Evolutionary conservation across 768 basidiomycete species (phyloP), one percentile per base, ranked within the genome.

Genomic region (Jaapia argillacea): DNA sequence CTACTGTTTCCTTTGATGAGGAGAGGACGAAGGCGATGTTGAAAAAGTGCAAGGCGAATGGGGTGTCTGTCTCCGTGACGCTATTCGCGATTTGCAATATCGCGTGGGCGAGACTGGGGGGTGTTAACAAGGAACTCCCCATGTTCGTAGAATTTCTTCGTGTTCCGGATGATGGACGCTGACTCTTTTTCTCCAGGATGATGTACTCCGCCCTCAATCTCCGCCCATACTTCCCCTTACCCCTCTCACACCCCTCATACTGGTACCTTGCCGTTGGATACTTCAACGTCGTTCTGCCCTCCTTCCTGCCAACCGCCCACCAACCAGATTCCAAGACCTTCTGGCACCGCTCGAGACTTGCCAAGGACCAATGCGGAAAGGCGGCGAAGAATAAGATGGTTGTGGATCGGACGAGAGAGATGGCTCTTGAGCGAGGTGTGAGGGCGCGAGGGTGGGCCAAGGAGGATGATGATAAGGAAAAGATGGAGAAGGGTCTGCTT

Each of bases 181-280:
- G 39, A 36, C 43, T 24, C 4, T 43, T 33, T 16, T 22, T 37
- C 3, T 25, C 16, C 45, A 81, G 78, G 44, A 75, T 90, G 77
- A 80, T 91, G 75, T 92, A 92, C 58, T 85, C 85, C 5, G 86
- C 89, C 10, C 66, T 89, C 40, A 91, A 90, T 59, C 63, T 89
- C 28, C 75, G 88, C 3, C 77, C 81, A 4, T 71, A 75, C 54
- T 62, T 79, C 28, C 24, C 27, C 20, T 45, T 48, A 7, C 44
- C 46, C 10, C 46, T 67, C 2, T 54, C 66, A 16, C 65, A 71
- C 49, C 70, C 73, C 47, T 87, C 85, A 7, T 85, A 85, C 64
- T 87, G 83, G 79, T 85, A 80, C 65, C 69, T 88, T 25, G 76
- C 81, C n/a, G 76, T 86, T 44, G 79, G 81, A 3, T 86, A 84